Evolutionary conservation across 2,329 filamentous ascomycete species (phyloP), one percentile per base, ranked within the genome.

Genomic region (Decorospora gaudefroyi): DNA sequence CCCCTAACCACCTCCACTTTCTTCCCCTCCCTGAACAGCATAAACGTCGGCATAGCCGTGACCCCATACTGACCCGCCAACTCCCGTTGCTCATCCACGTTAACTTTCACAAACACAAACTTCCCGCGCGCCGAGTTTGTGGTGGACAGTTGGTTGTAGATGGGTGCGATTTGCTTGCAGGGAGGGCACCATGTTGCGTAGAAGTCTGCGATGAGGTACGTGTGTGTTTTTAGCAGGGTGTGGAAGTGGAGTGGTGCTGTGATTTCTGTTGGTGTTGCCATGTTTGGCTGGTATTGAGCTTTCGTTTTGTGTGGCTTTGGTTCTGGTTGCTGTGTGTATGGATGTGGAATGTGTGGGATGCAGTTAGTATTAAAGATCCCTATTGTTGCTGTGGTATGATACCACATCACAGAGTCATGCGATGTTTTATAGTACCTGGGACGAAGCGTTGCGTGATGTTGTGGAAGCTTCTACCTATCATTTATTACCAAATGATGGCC

Each of bases 171-270:
- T 42, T 73, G 70, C 60, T 78, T 78, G 72, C 79, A 82, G 11
- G 78, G 79, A 2, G 77, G 78, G 58, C 79, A 81, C 78, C 79
- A 82, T 51, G 74, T 75, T 10, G 77, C 77, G 61, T 74, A 77
- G 69, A 77, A 78, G 61, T 79, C 77, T 53, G 75, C 71, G 36
- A 79, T 69, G 46, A 78, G 66, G 49, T 66, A 69, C n/a, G 61
- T 66, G 47, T 68, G 61, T 0, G 51, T 50, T n/a, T 49, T 59
- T 11, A 70, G 55, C 12, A 72, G 59, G 15, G 65, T 68, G 50
- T 55, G 64, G 55, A 70, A 62, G 47, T 71, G 66, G 4, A 68
- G 51, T 4, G 59, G 45, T 10, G 63, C 53, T 28, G 52, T 60
- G 42, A 71, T 68, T 48, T 64, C 61, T 33, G 58, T 66, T 9